Evolutionary conservation across 2,329 filamentous ascomycete species (phyloP), one percentile per base, ranked within the genome.

Genomic region (Blastomyces emzantsi): DNA sequence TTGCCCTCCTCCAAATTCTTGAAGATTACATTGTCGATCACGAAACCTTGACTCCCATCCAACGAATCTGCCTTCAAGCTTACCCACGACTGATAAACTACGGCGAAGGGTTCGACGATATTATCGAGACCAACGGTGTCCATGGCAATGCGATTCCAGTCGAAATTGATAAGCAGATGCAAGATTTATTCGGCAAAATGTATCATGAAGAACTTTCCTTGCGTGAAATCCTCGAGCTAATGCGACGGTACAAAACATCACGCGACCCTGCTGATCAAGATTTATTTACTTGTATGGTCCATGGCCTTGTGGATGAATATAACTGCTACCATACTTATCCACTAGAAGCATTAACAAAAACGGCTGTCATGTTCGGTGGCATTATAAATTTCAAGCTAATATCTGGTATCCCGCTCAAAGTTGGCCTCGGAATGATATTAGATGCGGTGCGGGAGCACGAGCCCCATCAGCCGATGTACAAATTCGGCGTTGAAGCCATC

Each of bases 61-160:
- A 97, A 76, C 85, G 93, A 41, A 85, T 87, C 62, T 97, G 92
- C 74, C 92, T 99, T 66, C 92, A 92, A 63, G 88, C 90, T 0
- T 99, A 97, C 70, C 95, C 94, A 8, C 85, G 94, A 54, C 80
- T 99, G 39, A 96, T 99, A 80, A 99, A 99, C 72, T 97, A 96
- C 69, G 92, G 92, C 1, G 90, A 96, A 76, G 92, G 90, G 3
- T 92, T 89, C 66, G 92, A 99, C 74, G 90, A 94, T 64, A 87
- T 97, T 52, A 92, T 99, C 67, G 90, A 97, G 70, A 82, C 83
- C 11, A 96, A 95, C 72, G 89, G 91, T 55, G 84, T 86, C 69
- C 85, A 88, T 25, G 87, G 90, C n/a, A 96, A 97, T 71, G 83
- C 85, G 1, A 82, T 99, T 1, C 88, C 92, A 0, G 81, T 84